phyloP scores from a whole-genome alignment of 495 filamentous ascomycete species.

The Trichoderma asperelloides region DNA sequence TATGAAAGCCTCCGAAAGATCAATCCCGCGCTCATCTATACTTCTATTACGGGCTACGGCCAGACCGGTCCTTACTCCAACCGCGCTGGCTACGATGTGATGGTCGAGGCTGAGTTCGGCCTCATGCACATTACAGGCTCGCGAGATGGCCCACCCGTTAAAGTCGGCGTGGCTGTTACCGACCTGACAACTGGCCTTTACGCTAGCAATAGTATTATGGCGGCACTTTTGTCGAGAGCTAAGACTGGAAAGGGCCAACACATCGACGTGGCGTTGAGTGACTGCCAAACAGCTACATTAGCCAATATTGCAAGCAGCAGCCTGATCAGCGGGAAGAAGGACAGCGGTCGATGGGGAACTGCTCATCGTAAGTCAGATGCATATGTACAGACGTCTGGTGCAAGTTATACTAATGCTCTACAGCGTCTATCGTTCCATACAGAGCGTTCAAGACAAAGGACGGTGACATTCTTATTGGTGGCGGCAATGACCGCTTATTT shows the following conservation, averaged over 20 bases:
- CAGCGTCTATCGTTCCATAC: slow-evolving; percentile 94
- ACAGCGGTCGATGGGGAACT: slow-evolving; percentile 87
- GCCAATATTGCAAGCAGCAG: slow-evolving; percentile 89
- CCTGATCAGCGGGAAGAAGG: slow-evolving; percentile 79
- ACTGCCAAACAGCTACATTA: slow-evolving; percentile 89
- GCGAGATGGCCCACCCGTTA: slow-evolving; percentile 83
- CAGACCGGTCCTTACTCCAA: slow-evolving; percentile 88
- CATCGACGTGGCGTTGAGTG: slow-evolving; percentile 83
- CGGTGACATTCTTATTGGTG: slow-evolving; percentile 85
- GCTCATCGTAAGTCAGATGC: slow-evolving; percentile 67
- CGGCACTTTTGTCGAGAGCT: slow-evolving; percentile 65
- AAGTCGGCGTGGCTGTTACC: slow-evolving; percentile 94
- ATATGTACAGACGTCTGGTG: background rate
- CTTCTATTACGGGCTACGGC: slow-evolving; percentile 60
- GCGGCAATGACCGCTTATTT: slow-evolving; percentile 88
- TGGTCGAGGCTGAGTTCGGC: slow-evolving; percentile 98
- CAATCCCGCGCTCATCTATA: slow-evolving; percentile 68
- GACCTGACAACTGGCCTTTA: slow-evolving; percentile 95
- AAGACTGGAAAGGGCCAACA: slow-evolving; percentile 63
- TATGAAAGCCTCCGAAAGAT: slow-evolving; percentile 68
- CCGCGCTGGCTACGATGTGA: slow-evolving; percentile 93
- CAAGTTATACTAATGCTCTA: slow-evolving; percentile 14
- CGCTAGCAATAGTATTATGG: slow-evolving; percentile 95
- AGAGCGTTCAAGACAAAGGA: slow-evolving; percentile 86
- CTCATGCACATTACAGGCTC: slow-evolving; percentile 96